Conservation (phyloP, 2,329 filamentous ascomycete species). For the Hysterium pulicare region DNA sequence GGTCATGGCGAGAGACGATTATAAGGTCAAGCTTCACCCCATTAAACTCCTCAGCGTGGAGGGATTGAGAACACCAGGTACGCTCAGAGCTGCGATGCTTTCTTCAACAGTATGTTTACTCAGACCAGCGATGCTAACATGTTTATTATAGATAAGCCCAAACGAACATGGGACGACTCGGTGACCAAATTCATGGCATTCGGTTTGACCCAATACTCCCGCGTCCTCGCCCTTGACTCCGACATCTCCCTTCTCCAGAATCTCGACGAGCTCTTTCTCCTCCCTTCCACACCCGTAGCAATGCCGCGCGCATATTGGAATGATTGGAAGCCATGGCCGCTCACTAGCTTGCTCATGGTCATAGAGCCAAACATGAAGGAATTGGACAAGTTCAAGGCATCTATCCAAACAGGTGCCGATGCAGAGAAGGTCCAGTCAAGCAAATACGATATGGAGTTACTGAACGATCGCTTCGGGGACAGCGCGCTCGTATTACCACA, state of each 20-base stretch:
- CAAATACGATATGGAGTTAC: slow-evolving; percentile 64
- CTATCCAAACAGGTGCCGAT: slow-evolving; percentile 26
- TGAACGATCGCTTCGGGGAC: slow-evolving; percentile 60
- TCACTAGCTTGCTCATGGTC: slow-evolving; percentile 62
- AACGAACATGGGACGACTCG: slow-evolving; percentile 58
- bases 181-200: slow-evolving; percentile 69
- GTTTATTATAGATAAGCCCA: slow-evolving; percentile 26
- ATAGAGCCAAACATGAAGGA: slow-evolving; percentile 57
- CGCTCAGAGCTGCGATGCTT: no score
- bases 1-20: slow-evolving; percentile 46
- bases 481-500: slow-evolving; percentile 62
- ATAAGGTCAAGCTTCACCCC: slow-evolving; percentile 50
- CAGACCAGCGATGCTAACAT: no score
- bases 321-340: slow-evolving; percentile 49
- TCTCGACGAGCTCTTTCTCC: slow-evolving; percentile 69
- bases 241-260: slow-evolving; percentile 60
- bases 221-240: slow-evolving; percentile 59
- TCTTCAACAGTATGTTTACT: no score
- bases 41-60: slow-evolving; percentile 41
- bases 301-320: slow-evolving; percentile 73
- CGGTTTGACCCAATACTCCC: slow-evolving; percentile 61
- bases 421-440: slow-evolving; percentile 27
- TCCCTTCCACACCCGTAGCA: slow-evolving; percentile 59
- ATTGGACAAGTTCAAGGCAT: slow-evolving; percentile 38
- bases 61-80: slow-evolving; percentile 28